Evolutionary conservation across 1,284 basidiomycete species (phyloP), one percentile per base, ranked within the genome.

Genomic region (Trichosporon sp.): DNA sequence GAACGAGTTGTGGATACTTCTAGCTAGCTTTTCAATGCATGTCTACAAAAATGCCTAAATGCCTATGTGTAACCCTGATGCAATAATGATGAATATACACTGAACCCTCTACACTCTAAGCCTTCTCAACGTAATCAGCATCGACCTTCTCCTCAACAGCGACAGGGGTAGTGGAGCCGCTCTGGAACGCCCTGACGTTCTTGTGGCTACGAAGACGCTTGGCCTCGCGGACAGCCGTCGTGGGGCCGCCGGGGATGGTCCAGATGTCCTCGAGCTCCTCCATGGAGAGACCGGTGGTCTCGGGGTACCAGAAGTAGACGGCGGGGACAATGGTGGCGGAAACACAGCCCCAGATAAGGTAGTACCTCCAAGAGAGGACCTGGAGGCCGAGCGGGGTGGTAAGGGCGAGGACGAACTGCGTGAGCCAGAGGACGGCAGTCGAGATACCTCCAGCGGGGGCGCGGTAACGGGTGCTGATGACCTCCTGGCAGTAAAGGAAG

Each of bases 291-390:
- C 65, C 69, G 8, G 71, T 74, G 3, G 73, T 74, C 59, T 74
- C 73, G 31, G 73, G 73, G 64, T 72, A 74, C 64, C 71, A 71
- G 58, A 73, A 65, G 61, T 70, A 74, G 29, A 74, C 70, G 4
- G 65, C 56, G 25, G 71, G 72, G n/a, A 71, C 65, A 60, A 72
- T 64, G 13, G 49, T 61, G 32, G 60, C 60, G 23, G 60, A 44
- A 1, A 56, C 59, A 32, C 44, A 49, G 9, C 64, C 64, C 60
- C 60, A 73, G 29, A 73, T 64, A n/a, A 73, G 66, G 67, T 72
- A 73, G 52, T 65, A 69, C 46, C 63, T 62, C 69, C 69, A 73
- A 4, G 60, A 59, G 11, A 73, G 66, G 7, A 67, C 63, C 19
- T 66, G 49, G 25, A 73, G 70, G 5, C 67, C 67, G 56, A 71